Conservation (phyloP, 768 basidiomycete genomes). For the Auricularia auricula-judae region DNA sequence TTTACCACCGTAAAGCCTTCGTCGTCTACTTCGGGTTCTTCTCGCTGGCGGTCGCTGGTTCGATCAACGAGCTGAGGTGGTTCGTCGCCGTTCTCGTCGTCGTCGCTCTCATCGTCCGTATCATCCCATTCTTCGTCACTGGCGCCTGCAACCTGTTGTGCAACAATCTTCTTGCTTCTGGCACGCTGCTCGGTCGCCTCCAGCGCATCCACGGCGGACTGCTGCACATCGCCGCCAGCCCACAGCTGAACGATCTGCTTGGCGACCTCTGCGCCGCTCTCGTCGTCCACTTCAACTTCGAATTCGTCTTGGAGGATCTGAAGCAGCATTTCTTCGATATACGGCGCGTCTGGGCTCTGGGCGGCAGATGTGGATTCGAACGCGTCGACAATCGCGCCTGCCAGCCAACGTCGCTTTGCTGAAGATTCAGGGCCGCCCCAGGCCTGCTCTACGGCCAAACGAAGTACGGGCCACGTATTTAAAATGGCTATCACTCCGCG, state of each 20-base stretch:
- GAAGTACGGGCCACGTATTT: slow-evolving; percentile 73
- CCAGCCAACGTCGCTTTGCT: slow-evolving; percentile 77
- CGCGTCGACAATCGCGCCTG: slow-evolving; percentile 66
- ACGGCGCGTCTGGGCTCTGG: slow-evolving; percentile 49
- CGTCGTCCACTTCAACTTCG: slow-evolving; percentile 75
- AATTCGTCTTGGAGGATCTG: slow-evolving; percentile 87
- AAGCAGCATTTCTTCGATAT: slow-evolving; percentile 70
- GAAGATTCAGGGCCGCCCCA: slow-evolving; percentile 75
- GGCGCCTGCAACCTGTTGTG: slow-evolving; percentile 29
- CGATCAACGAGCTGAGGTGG: slow-evolving; percentile 46
- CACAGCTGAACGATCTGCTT: slow-evolving; percentile 62
- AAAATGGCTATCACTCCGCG: slow-evolving; percentile 78
- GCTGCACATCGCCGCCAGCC: slow-evolving; percentile 30
- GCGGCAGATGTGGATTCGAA: slow-evolving; percentile 28
- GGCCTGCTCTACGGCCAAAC: slow-evolving; percentile 70
- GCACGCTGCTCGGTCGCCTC: slow-evolving; percentile 53
- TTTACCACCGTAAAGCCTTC: slow-evolving; percentile 86
- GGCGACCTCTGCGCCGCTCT: slow-evolving; percentile 64
- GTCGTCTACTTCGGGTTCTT: slow-evolving; percentile 73
- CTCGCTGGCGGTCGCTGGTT: slow-evolving; percentile 19
- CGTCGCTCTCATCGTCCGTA: slow-evolving; percentile 21
- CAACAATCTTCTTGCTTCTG: slow-evolving; percentile 43
- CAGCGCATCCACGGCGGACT: slow-evolving; percentile 42
- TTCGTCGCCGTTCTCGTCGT: slow-evolving; percentile 32
- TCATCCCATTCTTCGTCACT: slow-evolving; percentile 23